Percentiles rank a stretch among this genome's conserved stretches.
Evolutionary conservation across 2,329 filamentous ascomycete species (phyloP).

Genomic region (Xylariaceae sp.): DNA sequence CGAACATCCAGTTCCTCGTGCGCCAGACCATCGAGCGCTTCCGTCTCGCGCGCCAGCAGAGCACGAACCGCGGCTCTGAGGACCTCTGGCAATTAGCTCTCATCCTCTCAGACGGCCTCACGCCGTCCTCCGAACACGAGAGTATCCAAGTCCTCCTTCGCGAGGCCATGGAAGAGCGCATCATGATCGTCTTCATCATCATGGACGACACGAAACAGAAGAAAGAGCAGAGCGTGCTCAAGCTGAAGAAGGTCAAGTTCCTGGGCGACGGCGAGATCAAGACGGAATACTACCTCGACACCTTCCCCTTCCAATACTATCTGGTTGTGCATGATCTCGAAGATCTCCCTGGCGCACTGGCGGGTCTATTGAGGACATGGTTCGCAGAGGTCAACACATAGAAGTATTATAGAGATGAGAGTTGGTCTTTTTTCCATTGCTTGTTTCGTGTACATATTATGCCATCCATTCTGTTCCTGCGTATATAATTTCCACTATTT

Average conservation of each 20-base stretch:
- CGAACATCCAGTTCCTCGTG: conserved; percentile 77
- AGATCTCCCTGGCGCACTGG: conserved; percentile 83
- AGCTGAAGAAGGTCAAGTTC: conserved; percentile 83
- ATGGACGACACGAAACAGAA: conserved; percentile 61
- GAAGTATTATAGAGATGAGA: not conserved
- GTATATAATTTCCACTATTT: too few relatives aligned
- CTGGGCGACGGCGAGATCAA: conserved; percentile 61
- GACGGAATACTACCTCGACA: conserved; percentile 88
- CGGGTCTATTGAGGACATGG: conserved; percentile 88
- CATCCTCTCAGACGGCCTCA: conserved; percentile 90
- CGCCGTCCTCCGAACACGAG: conserved; percentile 74
- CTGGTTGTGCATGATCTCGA: conserved; percentile 87
- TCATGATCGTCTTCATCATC: conserved; percentile 98
- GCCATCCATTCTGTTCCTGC: too few relatives aligned
- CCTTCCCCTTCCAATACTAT: conserved; percentile 96
- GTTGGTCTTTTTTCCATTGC: not conserved
- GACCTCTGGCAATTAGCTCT: conserved; percentile 95
- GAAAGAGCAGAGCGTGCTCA: conserved; percentile 65
- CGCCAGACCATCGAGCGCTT: conserved; percentile 75
- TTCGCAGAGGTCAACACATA: conserved; percentile 64
- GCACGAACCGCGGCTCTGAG: conserved; percentile 43
- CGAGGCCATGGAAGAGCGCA: conserved; percentile 83
- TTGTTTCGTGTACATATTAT: not conserved
- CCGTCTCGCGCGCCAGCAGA: conserved; percentile 63
- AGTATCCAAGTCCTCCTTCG: conserved; percentile 75